Percentiles rank a stretch among this genome's conserved stretches.
Evolutionary conservation across 306 rosid genomes (phyloP).

Genomic region (Gynostemma pentaphyllum): DNA sequence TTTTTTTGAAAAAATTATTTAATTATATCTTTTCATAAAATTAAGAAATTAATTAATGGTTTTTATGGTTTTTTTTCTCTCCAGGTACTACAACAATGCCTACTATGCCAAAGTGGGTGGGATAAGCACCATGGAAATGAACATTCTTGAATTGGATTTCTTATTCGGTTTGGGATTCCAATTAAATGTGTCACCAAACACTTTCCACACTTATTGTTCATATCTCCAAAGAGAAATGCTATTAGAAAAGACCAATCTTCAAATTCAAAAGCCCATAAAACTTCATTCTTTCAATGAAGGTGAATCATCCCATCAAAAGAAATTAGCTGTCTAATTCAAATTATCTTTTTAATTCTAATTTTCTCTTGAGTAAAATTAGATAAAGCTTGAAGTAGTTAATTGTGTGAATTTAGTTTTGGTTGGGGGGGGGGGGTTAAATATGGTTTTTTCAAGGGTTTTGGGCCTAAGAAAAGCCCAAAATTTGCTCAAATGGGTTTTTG

Average conservation of each 20-base stretch:
- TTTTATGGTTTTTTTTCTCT: neutral
- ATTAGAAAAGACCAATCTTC: neutral
- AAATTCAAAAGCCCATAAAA: neutral
- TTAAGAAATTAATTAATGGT: neutral
- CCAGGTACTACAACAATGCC: constrained; percentile 83
- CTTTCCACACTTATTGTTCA: constrained; percentile 50
- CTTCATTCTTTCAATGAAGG: neutral
- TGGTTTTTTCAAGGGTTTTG: neutral
- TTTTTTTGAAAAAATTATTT: too few species aligned
- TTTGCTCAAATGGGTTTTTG: neutral
- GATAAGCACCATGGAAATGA: constrained; percentile 74
- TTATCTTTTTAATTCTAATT: too few species aligned
- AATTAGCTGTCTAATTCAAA: neutral
- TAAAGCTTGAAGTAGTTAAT: too few species aligned
- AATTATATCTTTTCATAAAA: neutral
- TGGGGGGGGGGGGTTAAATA: neutral
- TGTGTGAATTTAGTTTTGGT: too few species aligned
- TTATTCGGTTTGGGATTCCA: constrained; percentile 72
- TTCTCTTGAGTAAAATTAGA: too few species aligned
- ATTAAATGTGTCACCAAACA: constrained; percentile 56
- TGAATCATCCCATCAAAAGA: neutral
- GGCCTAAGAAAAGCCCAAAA: neutral
- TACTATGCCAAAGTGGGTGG: constrained; percentile 95
- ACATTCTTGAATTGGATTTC: constrained; percentile 72
- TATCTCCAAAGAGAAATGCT: neutral